Conservation (phyloP, 257 asterid genomes). For the Gardenia jasminoides region DNA sequence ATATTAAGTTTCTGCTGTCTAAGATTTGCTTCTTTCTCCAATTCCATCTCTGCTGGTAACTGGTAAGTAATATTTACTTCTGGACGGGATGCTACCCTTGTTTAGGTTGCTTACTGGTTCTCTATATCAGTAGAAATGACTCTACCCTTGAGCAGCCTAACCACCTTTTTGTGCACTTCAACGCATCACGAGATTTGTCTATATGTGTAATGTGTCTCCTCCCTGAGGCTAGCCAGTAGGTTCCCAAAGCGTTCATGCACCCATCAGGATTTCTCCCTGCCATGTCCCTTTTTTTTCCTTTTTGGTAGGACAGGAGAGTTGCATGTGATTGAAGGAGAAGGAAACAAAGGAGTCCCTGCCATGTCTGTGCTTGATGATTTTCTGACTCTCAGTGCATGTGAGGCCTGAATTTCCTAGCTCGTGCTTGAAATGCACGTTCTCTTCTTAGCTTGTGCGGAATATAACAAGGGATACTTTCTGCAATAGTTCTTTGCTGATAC, state of each 20-base stretch:
- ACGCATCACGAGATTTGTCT: neutral
- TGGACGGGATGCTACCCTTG: neutral
- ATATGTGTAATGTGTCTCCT: neutral
- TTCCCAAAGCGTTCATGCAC: neutral
- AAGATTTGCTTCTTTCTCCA: neutral
- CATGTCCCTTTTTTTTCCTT: no score
- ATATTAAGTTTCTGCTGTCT: neutral
- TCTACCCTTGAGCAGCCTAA: neutral
- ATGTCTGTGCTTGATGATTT: no score
- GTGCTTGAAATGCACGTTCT: no score
- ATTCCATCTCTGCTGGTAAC: neutral
- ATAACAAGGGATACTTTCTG: no score
- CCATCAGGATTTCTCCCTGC: no score
- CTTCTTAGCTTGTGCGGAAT: no score
- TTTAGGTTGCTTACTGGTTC: neutral
- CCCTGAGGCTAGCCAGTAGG: neutral
- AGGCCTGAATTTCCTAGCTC: no score
- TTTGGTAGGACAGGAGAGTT: no score
- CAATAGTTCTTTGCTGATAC: no score
- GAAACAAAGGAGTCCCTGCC: no score
- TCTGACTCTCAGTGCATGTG: no score
- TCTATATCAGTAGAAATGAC: neutral
- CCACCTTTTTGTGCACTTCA: neutral
- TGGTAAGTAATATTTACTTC: neutral
- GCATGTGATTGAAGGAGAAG: no score